A percentile compares a stretch with the other conserved stretches of the same genome.
Evolutionary conservation across 1,139 yeast species (phyloP).

Genomic region (Hansenula sp.): DNA sequence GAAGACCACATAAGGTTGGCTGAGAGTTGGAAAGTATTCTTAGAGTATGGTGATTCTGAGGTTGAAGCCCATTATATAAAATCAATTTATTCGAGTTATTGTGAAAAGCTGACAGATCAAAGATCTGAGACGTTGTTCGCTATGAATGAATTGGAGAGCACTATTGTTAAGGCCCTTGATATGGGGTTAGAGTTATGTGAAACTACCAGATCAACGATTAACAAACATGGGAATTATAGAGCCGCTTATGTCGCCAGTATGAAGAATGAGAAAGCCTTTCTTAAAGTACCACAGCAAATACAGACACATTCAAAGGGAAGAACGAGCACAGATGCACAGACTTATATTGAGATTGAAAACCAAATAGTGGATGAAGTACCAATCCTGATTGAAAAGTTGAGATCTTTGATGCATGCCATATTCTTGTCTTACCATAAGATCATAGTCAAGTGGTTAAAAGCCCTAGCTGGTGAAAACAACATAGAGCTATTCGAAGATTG

Average conservation of each 20-base stretch:
- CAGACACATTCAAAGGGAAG: conserved; percentile 14
- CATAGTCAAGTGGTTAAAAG: conserved; percentile 25
- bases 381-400: conserved; percentile 16
- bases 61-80: conserved; percentile 21
- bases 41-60: conserved; percentile 16
- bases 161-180: conserved; percentile 25
- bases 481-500: conserved; percentile 21
- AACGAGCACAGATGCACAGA: conserved; percentile 15
- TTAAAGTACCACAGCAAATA: conserved; percentile 19
- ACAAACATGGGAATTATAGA: conserved; percentile 26
- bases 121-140: conserved; percentile 20
- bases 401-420: conserved; percentile 16
- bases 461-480: conserved; percentile 26
- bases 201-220: conserved; percentile 22
- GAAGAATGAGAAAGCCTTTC: conserved; percentile 8
- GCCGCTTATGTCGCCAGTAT: conserved; percentile 28
- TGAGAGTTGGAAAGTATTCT: conserved; percentile 15
- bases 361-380: conserved; percentile 29
- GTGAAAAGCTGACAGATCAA: conserved; percentile 16
- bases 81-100: conserved; percentile 26
- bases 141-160: conserved; percentile 21
- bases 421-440: conserved; percentile 21
- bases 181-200: conserved; percentile 21
- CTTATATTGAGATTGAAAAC: conserved; percentile 23
- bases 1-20: conserved; percentile 10